Evolutionary conservation across 352 stramenopile species (phyloP).

Genomic region (Pythium volutum): DNA sequence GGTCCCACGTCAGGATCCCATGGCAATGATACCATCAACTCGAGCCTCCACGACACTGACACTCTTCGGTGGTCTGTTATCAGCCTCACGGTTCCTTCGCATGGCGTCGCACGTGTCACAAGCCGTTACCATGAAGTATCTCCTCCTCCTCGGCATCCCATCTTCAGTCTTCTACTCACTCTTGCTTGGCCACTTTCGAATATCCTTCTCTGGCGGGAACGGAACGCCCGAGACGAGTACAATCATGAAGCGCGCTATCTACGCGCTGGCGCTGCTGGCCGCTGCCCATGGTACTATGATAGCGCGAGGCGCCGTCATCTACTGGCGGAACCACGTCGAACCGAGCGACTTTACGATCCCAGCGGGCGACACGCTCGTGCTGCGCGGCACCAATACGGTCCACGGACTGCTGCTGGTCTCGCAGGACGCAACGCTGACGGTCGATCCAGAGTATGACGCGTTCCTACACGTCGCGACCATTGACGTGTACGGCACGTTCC

Average conservation of each 20-base stretch:
- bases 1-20: too few relatives aligned
- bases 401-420: slow-evolving; percentile 25
- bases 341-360: slow-evolving; percentile 21
- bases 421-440: slow-evolving; percentile 15
- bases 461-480: slow-evolving; percentile 28
- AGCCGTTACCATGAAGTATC: too few relatives aligned
- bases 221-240: too few relatives aligned
- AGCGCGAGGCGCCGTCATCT: slow-evolving; percentile 1
- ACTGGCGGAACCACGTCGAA: slow-evolving; percentile 32
- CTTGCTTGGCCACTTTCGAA: neutral
- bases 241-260: too few relatives aligned
- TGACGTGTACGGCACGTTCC: slow-evolving; percentile 30
- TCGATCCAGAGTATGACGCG: slow-evolving; percentile 24
- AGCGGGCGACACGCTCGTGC: slow-evolving; percentile 25
- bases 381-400: slow-evolving; percentile 30
- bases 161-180: too few relatives aligned
- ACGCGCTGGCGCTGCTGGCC: neutral
- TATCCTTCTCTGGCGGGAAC: too few relatives aligned
- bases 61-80: too few relatives aligned
- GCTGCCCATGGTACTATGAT: neutral
- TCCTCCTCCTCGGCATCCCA: too few relatives aligned
- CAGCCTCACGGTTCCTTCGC: too few relatives aligned
- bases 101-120: too few relatives aligned
- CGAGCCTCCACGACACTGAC: too few relatives aligned
- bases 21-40: too few relatives aligned